Evolutionary conservation across 1,139 yeast species (phyloP), one percentile per base, ranked within the genome.

Genomic region (Pichia sp.): DNA sequence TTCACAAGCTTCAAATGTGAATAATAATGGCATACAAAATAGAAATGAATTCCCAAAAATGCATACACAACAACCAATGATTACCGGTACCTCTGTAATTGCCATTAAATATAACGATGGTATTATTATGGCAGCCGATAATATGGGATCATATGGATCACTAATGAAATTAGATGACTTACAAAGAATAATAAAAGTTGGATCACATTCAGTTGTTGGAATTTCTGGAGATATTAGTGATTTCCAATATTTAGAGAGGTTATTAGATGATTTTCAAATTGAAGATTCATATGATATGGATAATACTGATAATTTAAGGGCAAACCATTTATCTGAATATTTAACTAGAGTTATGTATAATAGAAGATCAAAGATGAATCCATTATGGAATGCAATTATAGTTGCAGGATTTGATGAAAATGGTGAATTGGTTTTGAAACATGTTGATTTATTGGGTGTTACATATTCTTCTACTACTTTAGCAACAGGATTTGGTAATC

Each of bases 401-500:
- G 97, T 92, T 45, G 97, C 90, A 11, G 99, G 97, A 6, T 76
- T 84, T 59, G 85, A 83, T 63, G 82, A 80, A 51, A 82, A 79
- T 52, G 77, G 77, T 40, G 71, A 73, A 59, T 84, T 87, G 46
- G 86, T 85, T 60, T 73, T 92, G 61, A 82, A 83, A 57, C 90
- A 86, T 63, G 95, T 89, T 43, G 97, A 94, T 66, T 73, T 94
- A 54, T 75, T 89, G 51, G 99, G 99, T 42, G 96, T 90, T 22
- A 79, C 95, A 0, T 94, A 86, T 67, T 77, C 87, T 9, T 77
- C 97, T 0, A 95, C 96, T 32, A 76, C 95, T 4, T 71, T 94
- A 53, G 96, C 97, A 44, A 90, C 98, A 2, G 99, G 99, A 1
- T 92, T 90, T 66, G 99, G 98, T 50, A 84, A 95, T 13, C 92